phyloP scores from a whole-genome alignment of 176 grass and related monocot genomes.

The Alloteropsis semialata region DNA sequence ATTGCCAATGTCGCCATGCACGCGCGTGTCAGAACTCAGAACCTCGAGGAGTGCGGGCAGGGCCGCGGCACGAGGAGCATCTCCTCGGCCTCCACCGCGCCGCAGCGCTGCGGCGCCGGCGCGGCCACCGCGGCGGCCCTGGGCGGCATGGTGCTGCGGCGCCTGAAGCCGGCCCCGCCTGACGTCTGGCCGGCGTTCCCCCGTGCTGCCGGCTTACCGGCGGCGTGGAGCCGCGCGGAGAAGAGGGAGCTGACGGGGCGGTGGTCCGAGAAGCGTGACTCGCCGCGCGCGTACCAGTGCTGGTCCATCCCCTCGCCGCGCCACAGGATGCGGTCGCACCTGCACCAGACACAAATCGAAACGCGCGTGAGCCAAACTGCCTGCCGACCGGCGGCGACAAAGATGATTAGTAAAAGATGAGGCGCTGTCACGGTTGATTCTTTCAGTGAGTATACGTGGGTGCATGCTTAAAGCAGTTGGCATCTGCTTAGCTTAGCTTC shows the following conservation, averaged over 20 bases:
- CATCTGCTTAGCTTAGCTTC: neutral
- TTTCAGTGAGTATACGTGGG: neutral
- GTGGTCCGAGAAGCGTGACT: constrained; percentile 90
- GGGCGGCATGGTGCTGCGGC: neutral
- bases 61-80: constrained; percentile 36
- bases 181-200: neutral
- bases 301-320: constrained; percentile 73
- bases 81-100: constrained; percentile 50
- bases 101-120: neutral
- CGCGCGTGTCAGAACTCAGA: constrained; percentile 27
- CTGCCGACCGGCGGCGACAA: neutral
- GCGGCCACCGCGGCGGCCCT: neutral
- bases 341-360: neutral
- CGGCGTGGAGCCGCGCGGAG: constrained; percentile 26
- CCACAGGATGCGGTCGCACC: constrained; percentile 97
- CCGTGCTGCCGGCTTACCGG: neutral
- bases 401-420: neutral
- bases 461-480: neutral
- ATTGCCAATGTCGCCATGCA: neutral
- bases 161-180: neutral
- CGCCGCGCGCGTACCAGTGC: constrained; percentile 67
- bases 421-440: neutral
- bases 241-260: constrained; percentile 82
- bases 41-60: constrained; percentile 53
- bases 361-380: neutral